phyloP scores from a whole-genome alignment of 1,284 basidiomycete species.

The Coniferiporia sulphurascens region DNA sequence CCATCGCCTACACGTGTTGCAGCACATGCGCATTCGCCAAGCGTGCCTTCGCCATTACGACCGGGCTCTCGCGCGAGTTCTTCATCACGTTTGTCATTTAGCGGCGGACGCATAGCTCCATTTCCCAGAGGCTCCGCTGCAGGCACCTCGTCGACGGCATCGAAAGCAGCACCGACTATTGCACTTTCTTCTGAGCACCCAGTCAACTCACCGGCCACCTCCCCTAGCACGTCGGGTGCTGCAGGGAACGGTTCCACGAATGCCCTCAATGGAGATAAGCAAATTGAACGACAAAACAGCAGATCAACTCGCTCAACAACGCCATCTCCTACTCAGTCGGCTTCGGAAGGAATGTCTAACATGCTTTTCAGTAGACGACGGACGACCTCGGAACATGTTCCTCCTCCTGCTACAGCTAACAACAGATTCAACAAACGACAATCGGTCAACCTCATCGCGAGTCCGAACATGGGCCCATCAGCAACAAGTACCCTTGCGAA shows the following conservation, averaged over 20 bases:
- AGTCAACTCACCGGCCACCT: conserved; percentile 11
- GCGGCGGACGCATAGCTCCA: conserved; percentile 17
- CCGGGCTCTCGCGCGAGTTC: conserved; percentile 19
- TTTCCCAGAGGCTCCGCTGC: conserved; percentile 12
- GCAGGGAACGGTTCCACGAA: neutral
- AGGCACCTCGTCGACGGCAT: neutral
- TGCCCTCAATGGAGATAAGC: neutral
- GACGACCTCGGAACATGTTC: conserved; percentile 16
- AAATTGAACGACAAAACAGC: neutral
- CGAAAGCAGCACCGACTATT: conserved; percentile 17
- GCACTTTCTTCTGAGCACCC: conserved; percentile 19
- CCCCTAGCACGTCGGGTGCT: conserved; percentile 5
- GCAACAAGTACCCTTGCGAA: conserved; percentile 14
- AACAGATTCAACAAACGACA: conserved; percentile 1
- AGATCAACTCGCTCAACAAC: conserved; percentile 10
- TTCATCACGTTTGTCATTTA: conserved; percentile 17
- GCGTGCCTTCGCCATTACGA: conserved; percentile 14
- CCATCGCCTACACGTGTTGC: conserved; percentile 11
- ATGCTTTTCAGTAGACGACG: conserved; percentile 12
- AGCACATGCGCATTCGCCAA: conserved; percentile 14
- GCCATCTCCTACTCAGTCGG: conserved; percentile 17
- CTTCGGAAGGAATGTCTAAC: conserved; percentile 18
- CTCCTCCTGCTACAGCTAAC: neutral
- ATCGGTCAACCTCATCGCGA: neutral
- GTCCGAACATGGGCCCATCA: conserved; percentile 3